A percentile compares a stretch with the other conserved stretches of the same genome.
phyloP scores from a whole-genome alignment of 139 green algal genomes.

The Deuterostichococcus epilithicus region DNA sequence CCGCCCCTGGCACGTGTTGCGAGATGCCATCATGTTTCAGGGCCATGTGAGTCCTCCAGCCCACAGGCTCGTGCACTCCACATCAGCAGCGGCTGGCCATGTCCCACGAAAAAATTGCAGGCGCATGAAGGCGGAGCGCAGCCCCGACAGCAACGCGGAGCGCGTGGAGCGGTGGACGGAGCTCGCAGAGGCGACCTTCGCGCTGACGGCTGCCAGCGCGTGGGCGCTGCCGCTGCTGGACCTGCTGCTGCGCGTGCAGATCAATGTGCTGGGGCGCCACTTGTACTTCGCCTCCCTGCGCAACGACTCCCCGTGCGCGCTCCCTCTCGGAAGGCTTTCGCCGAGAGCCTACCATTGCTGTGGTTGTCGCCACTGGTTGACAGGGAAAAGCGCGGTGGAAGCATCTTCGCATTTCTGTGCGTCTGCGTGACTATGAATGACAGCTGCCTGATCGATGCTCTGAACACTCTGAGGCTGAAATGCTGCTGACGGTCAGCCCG shows the following conservation, averaged over 20 bases:
- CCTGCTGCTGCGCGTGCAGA: constrained; percentile 67
- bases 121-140: neutral
- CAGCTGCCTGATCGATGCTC: too few relatives aligned
- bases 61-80: neutral
- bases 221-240: constrained; percentile 68
- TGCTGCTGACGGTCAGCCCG: too few relatives aligned
- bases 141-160: neutral
- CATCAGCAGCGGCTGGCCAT: neutral
- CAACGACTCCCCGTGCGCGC: too few relatives aligned
- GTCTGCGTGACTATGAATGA: too few relatives aligned
- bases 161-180: constrained; percentile 48
- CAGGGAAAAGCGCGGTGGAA: too few relatives aligned
- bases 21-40: neutral
- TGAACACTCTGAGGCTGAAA: too few relatives aligned
- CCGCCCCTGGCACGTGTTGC: neutral
- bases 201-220: constrained; percentile 24
- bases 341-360: too few relatives aligned
- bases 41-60: neutral
- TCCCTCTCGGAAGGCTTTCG: too few relatives aligned
- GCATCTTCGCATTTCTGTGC: too few relatives aligned
- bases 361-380: too few relatives aligned
- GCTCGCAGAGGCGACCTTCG: constrained; percentile 47
- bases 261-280: constrained; percentile 73
- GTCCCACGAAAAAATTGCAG: too few relatives aligned
- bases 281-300: constrained; percentile 32